Evolutionary conservation across 2,329 filamentous ascomycete genomes (phyloP).

Genomic region (Thielaviopsis euricoi): DNA sequence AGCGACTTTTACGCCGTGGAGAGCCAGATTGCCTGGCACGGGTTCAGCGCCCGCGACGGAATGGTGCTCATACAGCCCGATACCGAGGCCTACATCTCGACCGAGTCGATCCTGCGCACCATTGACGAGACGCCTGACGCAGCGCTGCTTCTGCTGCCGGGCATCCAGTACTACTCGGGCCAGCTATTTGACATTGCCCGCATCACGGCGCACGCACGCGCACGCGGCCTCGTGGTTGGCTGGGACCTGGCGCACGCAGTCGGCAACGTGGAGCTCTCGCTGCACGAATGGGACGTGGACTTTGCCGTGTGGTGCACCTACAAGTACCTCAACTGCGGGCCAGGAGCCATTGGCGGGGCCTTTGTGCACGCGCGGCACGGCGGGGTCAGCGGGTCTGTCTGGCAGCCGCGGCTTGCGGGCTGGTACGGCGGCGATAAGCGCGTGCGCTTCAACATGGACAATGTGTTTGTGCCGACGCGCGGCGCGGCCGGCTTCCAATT

Average conservation of each 20-base stretch:
- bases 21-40: constrained; percentile 61
- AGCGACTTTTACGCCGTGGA: constrained; percentile 76
- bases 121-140: constrained; percentile 63
- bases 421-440: constrained; percentile 78
- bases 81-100: constrained; percentile 38
- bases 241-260: constrained; percentile 83
- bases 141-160: constrained; percentile 64
- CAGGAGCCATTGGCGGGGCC: constrained; percentile 61
- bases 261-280: constrained; percentile 64
- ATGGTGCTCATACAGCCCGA: constrained; percentile 61
- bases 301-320: constrained; percentile 90
- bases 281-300: constrained; percentile 84
- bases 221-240: constrained; percentile 54
- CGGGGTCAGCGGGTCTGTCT: constrained; percentile 27
- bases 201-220: constrained; percentile 64
- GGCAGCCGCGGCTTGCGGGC: constrained; percentile 50
- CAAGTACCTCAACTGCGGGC: constrained; percentile 82
- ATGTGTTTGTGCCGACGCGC: constrained; percentile 56
- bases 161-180: constrained; percentile 82
- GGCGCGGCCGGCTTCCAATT: constrained; percentile 71
- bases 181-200: constrained; percentile 68
- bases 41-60: constrained; percentile 44
- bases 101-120: constrained; percentile 50
- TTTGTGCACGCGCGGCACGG: constrained; percentile 69
- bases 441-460: constrained; percentile 69